phyloP scores from a whole-genome alignment of 169 alveolate species.

The Condylostoma magnum region DNA sequence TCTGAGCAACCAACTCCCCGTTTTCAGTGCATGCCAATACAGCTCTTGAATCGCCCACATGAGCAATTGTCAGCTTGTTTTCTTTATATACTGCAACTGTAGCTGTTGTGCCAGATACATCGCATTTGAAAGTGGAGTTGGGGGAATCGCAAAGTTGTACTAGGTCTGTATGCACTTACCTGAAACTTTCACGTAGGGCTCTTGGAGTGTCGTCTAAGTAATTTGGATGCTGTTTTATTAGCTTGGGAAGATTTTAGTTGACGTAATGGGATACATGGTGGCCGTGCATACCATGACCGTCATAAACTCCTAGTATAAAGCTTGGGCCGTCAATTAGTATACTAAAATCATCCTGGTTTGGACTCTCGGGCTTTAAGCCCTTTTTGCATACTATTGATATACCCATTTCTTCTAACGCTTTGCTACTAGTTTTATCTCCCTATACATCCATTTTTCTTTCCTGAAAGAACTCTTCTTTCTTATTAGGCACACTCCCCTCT shows the following conservation, averaged over 20 bases:
- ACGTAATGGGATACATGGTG: constrained; percentile 82
- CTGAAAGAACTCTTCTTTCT: no score
- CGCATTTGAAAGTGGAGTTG: constrained; percentile 26
- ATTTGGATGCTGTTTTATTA: neutral
- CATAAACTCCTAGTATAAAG: constrained; percentile 83
- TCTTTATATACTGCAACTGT: constrained; percentile 30
- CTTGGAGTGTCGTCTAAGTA: neutral
- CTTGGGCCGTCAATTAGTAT: constrained; percentile 56
- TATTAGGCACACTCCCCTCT: no score
- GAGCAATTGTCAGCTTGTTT: constrained; percentile 34
- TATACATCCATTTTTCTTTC: no score
- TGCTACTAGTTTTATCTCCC: no score
- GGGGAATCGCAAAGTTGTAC: neutral
- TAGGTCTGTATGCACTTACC: neutral
- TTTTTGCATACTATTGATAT: constrained; percentile 41
- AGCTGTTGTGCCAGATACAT: constrained; percentile 59
- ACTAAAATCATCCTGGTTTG: constrained; percentile 86
- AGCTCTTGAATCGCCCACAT: constrained; percentile 61
- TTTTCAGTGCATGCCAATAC: constrained; percentile 34
- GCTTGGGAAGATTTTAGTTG: constrained; percentile 38
- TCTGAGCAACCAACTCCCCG: neutral
- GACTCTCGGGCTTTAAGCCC: constrained; percentile 87
- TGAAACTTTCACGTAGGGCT: neutral
- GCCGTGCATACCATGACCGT: constrained; percentile 90
- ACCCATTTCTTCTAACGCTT: neutral